phyloP scores from a whole-genome alignment of 2,329 filamentous ascomycete genomes.

The Camillea tinctor region DNA sequence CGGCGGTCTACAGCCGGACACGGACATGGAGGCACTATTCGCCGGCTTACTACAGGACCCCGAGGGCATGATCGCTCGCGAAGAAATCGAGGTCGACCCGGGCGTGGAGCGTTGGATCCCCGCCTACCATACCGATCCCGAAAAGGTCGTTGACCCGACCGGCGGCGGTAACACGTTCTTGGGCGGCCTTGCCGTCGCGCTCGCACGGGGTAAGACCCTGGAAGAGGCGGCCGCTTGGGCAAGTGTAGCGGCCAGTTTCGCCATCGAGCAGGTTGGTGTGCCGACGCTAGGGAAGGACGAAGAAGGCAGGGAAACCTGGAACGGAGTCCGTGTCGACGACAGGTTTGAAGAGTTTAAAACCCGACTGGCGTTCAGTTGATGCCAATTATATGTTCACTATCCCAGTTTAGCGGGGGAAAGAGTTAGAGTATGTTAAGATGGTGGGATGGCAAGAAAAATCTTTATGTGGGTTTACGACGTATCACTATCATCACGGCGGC shows the following conservation, averaged over 20 bases:
- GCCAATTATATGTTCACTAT: too few species aligned
- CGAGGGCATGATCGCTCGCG: slow-evolving; percentile 52
- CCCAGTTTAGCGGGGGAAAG: too few species aligned
- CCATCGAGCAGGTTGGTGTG: slow-evolving; percentile 91
- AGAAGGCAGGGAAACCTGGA: slow-evolving; percentile 58
- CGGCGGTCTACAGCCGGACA: slow-evolving; percentile 57
- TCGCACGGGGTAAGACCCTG: slow-evolving; percentile 58
- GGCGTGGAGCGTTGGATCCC: slow-evolving; percentile 73
- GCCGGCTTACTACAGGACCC: slow-evolving; percentile 55
- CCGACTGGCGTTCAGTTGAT: slow-evolving; percentile 34
- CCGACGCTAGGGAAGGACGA: slow-evolving; percentile 53
- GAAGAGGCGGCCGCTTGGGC: slow-evolving; percentile 76
- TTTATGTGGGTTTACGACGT: too few species aligned
- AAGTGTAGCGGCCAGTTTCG: slow-evolving; percentile 82
- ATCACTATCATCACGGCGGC: too few species aligned
- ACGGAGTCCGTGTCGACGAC: slow-evolving; percentile 52
- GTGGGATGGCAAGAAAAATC: neutral
- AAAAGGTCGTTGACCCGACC: slow-evolving; percentile 81
- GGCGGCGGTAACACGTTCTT: slow-evolving; percentile 93
- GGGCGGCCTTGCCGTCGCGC: slow-evolving; percentile 55
- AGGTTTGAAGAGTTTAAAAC: slow-evolving; percentile 52
- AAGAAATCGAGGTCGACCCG: slow-evolving; percentile 61
- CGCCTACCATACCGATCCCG: slow-evolving; percentile 60
- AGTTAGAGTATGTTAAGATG: too few species aligned
- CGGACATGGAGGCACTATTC: slow-evolving; percentile 62